Conservation (phyloP, 148 eudicot genomes). For the Simmondsia chinensis region DNA sequence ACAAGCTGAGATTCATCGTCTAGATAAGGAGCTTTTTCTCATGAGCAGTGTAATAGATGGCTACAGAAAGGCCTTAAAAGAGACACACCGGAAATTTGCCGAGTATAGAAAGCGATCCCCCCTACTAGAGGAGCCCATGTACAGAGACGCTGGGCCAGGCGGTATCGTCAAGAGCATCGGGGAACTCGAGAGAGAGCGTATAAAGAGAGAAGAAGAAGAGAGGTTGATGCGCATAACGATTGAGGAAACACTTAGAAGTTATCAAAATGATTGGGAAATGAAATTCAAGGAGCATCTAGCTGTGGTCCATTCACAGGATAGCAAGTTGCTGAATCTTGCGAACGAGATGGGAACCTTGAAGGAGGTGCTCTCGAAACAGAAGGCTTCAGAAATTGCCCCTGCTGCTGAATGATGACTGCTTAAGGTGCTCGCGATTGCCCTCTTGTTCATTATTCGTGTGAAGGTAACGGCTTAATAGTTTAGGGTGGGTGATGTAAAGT, state of each 20-base stretch:
- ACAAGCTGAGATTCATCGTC: conserved; percentile 38
- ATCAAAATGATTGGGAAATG: conserved; percentile 9
- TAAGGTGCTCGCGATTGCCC: too few relatives aligned
- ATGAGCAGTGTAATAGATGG: conserved; percentile 65
- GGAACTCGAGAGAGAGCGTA: conserved; percentile 52
- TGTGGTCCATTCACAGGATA: conserved; percentile 16
- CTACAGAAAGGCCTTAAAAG: conserved; percentile 66
- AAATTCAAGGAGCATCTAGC: conserved; percentile 17
- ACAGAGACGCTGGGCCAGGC: conserved; percentile 79
- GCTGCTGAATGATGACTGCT: conserved; percentile 1
- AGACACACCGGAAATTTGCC: conserved; percentile 33
- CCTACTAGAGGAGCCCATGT: conserved; percentile 59
- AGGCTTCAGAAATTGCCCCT: conserved; percentile 15
- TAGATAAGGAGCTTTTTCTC: conserved; percentile 58
- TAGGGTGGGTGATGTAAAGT: too few relatives aligned
- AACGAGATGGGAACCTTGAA: conserved; percentile 25
- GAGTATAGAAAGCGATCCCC: conserved; percentile 42
- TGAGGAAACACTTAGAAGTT: conserved; percentile 15
- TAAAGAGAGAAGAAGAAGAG: conserved; percentile 52
- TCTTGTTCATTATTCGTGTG: too few relatives aligned
- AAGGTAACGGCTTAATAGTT: too few relatives aligned
- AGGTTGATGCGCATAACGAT: conserved; percentile 16
- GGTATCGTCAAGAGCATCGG: conserved; percentile 59
- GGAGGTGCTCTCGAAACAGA: conserved; percentile 16
- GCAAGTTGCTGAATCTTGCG: conserved; percentile 27